Conservation (phyloP, 108 stramenopile genomes). For the Nannochloropsis gaditana region DNA sequence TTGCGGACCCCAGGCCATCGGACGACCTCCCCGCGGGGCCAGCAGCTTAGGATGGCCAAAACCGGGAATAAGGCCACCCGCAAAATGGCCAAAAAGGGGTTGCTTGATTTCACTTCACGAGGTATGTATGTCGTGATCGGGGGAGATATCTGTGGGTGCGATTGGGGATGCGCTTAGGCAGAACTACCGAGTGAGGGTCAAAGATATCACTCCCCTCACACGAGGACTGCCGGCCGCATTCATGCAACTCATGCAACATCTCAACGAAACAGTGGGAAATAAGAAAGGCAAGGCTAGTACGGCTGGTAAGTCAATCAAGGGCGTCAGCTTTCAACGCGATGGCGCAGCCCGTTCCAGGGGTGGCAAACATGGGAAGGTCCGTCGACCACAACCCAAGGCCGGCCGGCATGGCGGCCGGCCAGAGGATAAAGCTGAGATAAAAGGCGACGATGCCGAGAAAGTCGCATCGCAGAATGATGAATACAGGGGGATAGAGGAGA, state of each 20-base stretch:
- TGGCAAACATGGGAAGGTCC: neutral
- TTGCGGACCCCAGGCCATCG: no score
- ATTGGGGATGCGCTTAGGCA: no score
- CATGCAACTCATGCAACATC: neutral
- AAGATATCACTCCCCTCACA: no score
- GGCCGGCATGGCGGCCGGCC: no score
- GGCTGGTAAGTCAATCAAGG: neutral
- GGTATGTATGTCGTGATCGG: neutral
- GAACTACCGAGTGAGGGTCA: no score
- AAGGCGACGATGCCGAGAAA: neutral
- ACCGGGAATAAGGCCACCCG: slow-evolving; percentile 13
- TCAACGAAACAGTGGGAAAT: neutral
- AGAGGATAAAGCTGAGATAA: neutral
- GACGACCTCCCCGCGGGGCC: no score
- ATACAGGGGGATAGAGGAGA: neutral
- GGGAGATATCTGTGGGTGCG: neutral
- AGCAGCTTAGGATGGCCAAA: neutral
- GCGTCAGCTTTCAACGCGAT: neutral
- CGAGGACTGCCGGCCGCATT: neutral
- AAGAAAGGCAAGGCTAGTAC: neutral
- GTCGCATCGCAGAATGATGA: neutral
- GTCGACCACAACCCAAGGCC: no score
- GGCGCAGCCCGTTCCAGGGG: neutral
- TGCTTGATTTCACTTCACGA: slow-evolving; percentile 7
- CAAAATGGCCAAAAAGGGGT: neutral